These are phyloP conservation scores for Furculomyces boomerangus DNA, from an alignment of 371 early-diverging fungal genomes.

Conservation along the genomic window DNA sequence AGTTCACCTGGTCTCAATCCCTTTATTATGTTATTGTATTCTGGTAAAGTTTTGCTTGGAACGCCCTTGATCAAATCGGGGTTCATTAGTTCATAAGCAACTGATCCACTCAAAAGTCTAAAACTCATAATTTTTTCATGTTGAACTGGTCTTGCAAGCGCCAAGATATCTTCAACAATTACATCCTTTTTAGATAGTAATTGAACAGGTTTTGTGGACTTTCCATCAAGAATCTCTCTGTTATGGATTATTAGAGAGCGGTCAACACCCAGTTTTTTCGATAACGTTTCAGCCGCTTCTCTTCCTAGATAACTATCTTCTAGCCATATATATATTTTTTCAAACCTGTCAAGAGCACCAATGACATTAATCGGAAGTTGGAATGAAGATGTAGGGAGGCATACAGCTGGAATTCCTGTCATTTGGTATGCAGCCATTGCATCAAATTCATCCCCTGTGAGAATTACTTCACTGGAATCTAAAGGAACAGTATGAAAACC, in stretches of 20 bases:
- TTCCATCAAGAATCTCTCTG: conserved; percentile 17
- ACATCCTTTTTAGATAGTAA: conserved; percentile 4
- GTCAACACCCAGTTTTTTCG: conserved; percentile 40
- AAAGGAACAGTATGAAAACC: conserved; percentile 36
- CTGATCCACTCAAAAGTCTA: conserved; percentile 34
- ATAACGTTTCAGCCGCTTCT: conserved; percentile 34
- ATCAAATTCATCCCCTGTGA: conserved; percentile 42
- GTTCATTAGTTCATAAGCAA: conserved; percentile 43
- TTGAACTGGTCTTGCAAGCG: conserved; percentile 25
- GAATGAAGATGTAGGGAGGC: conserved; percentile 30
- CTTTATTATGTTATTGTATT: conserved; percentile 39
- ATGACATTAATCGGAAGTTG: conserved; percentile 42
- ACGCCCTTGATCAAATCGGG: conserved; percentile 48
- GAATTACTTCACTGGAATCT: conserved; percentile 25
- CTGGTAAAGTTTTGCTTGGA: conserved; percentile 35
- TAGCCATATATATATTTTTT: conserved; percentile 46
- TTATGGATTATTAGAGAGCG: conserved; percentile 34
- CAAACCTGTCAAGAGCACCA: conserved; percentile 39
- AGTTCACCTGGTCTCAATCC: conserved; percentile 58
- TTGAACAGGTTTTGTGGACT: conserved; percentile 26
- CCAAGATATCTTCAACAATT: conserved; percentile 17
- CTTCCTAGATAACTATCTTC: conserved; percentile 47
- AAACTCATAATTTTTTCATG: conserved; percentile 51
- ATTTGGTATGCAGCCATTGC: conserved; percentile 52
- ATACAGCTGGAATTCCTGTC: conserved; percentile 38